A percentile compares a stretch with the other conserved stretches of the same genome.
Conservation (phyloP, 208 protist genomes). For the Phytomonas sp. region DNA sequence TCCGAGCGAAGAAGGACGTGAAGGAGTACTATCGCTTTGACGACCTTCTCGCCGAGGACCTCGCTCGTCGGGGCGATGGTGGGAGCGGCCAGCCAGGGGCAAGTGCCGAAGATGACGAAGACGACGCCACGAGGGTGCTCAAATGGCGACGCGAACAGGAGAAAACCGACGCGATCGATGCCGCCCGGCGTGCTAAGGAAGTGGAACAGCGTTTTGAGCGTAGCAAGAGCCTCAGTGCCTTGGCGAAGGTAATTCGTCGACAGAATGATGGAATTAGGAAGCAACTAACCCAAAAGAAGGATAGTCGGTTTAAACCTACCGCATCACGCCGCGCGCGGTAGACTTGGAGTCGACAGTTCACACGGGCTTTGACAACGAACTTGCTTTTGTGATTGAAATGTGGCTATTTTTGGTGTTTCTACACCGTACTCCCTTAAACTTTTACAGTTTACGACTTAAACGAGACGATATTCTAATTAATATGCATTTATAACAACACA, state of each 20-base stretch:
- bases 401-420: background rate
- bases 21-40: slow-evolving; percentile 62
- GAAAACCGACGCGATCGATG: slow-evolving; percentile 19
- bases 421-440: background rate
- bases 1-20: slow-evolving; percentile 45
- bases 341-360: background rate
- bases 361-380: background rate
- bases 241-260: slow-evolving; percentile 69
- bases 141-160: slow-evolving; percentile 34
- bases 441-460: slow-evolving; percentile 1
- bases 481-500: slow-evolving; percentile 4
- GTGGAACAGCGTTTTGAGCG: slow-evolving; percentile 78
- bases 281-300: slow-evolving; percentile 48
- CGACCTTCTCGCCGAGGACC: slow-evolving; percentile 14
- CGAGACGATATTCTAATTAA: background rate
- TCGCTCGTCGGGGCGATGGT: background rate
- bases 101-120: slow-evolving; percentile 17
- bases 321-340: slow-evolving; percentile 46
- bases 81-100: background rate
- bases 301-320: slow-evolving; percentile 72
- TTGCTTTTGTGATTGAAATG: background rate
- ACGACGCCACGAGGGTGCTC: slow-evolving; percentile 51
- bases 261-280: slow-evolving; percentile 67
- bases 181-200: slow-evolving; percentile 57
- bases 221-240: slow-evolving; percentile 57